These are phyloP conservation scores for Fistulifera solaris DNA, from an alignment of 108 stramenopile genomes.

Conservation along the genomic window DNA sequence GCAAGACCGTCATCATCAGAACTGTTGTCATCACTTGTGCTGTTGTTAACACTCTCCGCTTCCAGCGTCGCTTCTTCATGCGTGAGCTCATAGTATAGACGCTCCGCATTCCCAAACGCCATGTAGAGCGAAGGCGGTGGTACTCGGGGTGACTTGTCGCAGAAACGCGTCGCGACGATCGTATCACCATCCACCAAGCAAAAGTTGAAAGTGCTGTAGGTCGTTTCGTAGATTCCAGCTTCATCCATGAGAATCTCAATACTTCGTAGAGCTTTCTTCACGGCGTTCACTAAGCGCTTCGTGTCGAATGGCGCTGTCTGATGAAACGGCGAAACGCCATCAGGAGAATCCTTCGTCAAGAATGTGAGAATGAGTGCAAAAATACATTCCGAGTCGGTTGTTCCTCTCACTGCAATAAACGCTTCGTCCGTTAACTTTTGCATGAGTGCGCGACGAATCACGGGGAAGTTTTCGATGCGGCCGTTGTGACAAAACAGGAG, in stretches of 20 bases:
- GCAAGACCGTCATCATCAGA: not conserved
- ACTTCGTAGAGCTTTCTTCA: constrained; percentile 19
- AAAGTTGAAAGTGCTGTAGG: constrained; percentile 24
- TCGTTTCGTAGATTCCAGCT: constrained; percentile 1
- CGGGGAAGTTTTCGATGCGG: constrained; percentile 9
- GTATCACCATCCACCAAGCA: constrained; percentile 33
- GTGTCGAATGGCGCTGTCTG: constrained; percentile 14
- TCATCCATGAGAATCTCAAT: constrained; percentile 12
- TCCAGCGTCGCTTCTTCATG: not conserved
- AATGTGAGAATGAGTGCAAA: constrained; percentile 35
- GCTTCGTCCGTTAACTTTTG: constrained; percentile 21
- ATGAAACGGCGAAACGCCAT: constrained; percentile 1
- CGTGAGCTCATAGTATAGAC: not conserved
- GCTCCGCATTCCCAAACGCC: constrained; percentile 14
- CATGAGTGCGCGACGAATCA: constrained; percentile 11
- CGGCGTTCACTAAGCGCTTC: constrained; percentile 8
- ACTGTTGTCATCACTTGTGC: not conserved
- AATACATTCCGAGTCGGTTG: constrained; percentile 30
- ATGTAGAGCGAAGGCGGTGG: constrained; percentile 25
- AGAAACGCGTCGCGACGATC: constrained; percentile 32
- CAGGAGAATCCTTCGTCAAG: constrained; percentile 13
- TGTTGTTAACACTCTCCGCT: not conserved
- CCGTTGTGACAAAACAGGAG: constrained; percentile 24
- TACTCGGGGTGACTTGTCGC: constrained; percentile 21
- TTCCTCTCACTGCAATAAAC: constrained; percentile 16